phyloP scores from a whole-genome alignment of 1,284 basidiomycete genomes.

The Xanthoconium separans region DNA sequence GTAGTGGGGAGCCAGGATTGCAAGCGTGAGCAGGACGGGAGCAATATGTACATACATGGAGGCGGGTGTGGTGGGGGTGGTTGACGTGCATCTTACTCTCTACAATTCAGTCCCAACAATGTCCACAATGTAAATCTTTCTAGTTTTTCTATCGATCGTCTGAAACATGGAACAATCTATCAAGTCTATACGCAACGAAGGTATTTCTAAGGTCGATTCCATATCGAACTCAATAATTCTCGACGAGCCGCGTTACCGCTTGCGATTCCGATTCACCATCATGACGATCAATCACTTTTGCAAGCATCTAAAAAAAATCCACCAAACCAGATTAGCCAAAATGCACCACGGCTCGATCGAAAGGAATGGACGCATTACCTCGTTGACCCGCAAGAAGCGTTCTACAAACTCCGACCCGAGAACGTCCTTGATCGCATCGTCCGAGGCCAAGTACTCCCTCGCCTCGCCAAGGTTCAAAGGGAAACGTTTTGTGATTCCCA shows the following conservation, averaged over 20 bases:
- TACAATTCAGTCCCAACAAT: no score
- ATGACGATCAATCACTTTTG: slow-evolving; percentile 10
- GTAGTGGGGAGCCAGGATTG: not conserved
- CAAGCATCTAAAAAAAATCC: slow-evolving; percentile 16
- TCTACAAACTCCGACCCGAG: slow-evolving; percentile 22
- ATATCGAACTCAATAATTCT: slow-evolving; percentile 15
- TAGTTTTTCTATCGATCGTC: no score
- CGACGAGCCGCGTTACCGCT: slow-evolving; percentile 15
- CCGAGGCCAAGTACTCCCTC: slow-evolving; percentile 15
- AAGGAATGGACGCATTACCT: slow-evolving; percentile 10
- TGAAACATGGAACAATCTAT: no score
- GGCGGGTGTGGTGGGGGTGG: slow-evolving; percentile 1
- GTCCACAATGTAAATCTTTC: no score
- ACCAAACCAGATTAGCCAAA: not conserved
- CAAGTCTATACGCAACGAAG: no score
- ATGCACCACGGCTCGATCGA: not conserved
- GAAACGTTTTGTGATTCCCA: slow-evolving; percentile 24
- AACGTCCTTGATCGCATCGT: slow-evolving; percentile 17
- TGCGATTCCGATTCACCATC: not conserved
- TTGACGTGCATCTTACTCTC: not conserved
- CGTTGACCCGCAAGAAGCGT: slow-evolving; percentile 23
- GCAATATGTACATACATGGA: slow-evolving; percentile 4
- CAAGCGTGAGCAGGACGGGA: not conserved
- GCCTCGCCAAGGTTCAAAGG: slow-evolving; percentile 26
- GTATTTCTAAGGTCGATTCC: no score